These are phyloP conservation scores for Metschnikowia bowlesiae DNA, from an alignment of 805 yeast species.

Conservation along the genomic window DNA sequence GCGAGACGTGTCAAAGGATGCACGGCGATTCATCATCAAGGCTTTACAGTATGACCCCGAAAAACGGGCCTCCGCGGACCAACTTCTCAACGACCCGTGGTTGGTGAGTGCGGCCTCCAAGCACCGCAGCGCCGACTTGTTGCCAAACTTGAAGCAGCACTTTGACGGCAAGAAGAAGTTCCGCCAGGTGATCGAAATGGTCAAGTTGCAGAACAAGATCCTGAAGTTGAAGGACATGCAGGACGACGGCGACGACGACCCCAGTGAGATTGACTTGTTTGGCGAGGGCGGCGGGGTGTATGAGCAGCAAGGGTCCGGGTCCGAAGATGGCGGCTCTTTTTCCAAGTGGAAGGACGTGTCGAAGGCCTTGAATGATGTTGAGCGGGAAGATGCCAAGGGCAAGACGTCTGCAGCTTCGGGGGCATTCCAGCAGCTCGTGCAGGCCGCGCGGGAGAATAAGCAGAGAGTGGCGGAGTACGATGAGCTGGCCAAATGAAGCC, in stretches of 20 bases:
- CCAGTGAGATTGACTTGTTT: constrained; percentile 42
- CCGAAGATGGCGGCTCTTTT: constrained; percentile 8
- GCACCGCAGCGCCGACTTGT: constrained; percentile 58
- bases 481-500: constrained; percentile 1
- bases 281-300: constrained; percentile 26
- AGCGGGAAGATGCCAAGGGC: constrained; percentile 2
- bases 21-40: constrained; percentile 69
- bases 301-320: constrained; percentile 7
- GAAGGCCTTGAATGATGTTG: constrained; percentile 20
- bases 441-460: constrained; percentile 60
- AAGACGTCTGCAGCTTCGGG: constrained; percentile 44
- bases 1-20: constrained; percentile 74
- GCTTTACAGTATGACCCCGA: constrained; percentile 67
- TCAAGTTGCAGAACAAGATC: constrained; percentile 75
- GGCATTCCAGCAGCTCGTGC: constrained; percentile 67
- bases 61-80: constrained; percentile 62
- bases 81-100: constrained; percentile 75
- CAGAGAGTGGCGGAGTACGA: constrained; percentile 33
- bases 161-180: constrained; percentile 82
- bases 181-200: constrained; percentile 80
- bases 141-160: constrained; percentile 75
- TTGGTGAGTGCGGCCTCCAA: constrained; percentile 43
- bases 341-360: constrained; percentile 29
- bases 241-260: constrained; percentile 49
- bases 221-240: constrained; percentile 61